A percentile compares a stretch with the other conserved stretches of the same genome.
Evolutionary conservation across 2,329 filamentous ascomycete genomes (phyloP).

Genomic region (Cladosporium sp.): DNA sequence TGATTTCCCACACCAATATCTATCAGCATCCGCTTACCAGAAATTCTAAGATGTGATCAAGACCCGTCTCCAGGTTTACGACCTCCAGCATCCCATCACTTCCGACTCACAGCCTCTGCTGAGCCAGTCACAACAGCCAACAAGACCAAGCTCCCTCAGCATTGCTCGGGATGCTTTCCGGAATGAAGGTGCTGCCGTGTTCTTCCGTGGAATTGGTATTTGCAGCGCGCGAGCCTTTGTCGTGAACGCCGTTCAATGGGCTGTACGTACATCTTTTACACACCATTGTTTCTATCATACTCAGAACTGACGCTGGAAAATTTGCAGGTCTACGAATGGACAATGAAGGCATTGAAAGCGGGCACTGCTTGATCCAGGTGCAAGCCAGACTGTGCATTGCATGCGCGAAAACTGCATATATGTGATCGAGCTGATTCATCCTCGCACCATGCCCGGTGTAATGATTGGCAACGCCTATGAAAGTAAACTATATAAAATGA

Average conservation of each 20-base stretch:
- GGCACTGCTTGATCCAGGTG: background rate
- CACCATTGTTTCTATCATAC: background rate
- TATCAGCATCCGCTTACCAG: background rate
- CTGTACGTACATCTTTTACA: constrained; percentile 46
- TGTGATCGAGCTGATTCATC: background rate
- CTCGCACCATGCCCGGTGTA: background rate
- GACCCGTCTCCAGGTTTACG: constrained; percentile 82
- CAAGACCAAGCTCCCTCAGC: constrained; percentile 12
- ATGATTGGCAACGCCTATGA: background rate
- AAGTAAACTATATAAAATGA: background rate
- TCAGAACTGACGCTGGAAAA: background rate
- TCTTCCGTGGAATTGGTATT: constrained; percentile 78
- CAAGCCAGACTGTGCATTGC: background rate
- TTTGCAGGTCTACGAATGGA: constrained; percentile 70
- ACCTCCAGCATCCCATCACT: constrained; percentile 23
- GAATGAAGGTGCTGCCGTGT: constrained; percentile 70
- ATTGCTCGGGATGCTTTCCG: constrained; percentile 68
- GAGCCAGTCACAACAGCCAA: constrained; percentile 5
- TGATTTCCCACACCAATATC: background rate
- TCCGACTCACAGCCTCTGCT: constrained; percentile 15
- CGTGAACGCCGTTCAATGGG: constrained; percentile 93
- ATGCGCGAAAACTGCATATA: background rate
- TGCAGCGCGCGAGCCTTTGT: constrained; percentile 86
- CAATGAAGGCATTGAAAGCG: constrained; percentile 58
- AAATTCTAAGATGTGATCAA: constrained; percentile 72